A percentile compares a stretch with the other conserved stretches of the same genome.
Evolutionary conservation across 1,284 basidiomycete genomes (phyloP).

Genomic region (Uromyces viciae-fabae): DNA sequence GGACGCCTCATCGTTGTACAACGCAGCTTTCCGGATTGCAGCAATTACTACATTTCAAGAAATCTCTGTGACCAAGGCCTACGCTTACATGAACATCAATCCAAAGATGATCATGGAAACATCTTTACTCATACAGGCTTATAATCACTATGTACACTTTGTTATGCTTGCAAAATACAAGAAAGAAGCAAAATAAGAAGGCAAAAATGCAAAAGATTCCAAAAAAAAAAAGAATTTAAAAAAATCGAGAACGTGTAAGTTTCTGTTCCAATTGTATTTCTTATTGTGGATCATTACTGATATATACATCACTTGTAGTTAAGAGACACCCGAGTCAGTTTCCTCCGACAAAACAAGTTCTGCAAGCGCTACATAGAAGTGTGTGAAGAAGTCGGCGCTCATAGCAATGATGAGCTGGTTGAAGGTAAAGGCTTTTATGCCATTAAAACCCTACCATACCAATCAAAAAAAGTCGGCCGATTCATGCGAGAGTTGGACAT

Average conservation of each 20-base stretch:
- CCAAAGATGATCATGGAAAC: background rate
- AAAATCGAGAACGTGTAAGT: constrained; percentile 13
- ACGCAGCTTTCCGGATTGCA: background rate
- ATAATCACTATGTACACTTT: constrained; percentile 22
- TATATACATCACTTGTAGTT: background rate
- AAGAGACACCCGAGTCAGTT: background rate
- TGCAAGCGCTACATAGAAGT: background rate
- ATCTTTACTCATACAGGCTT: background rate
- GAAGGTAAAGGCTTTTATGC: background rate
- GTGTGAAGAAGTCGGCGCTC: background rate
- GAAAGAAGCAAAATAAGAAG: background rate
- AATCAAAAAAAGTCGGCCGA: background rate
- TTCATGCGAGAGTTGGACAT: constrained; percentile 13
- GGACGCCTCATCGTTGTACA: background rate
- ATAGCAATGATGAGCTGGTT: constrained; percentile 12
- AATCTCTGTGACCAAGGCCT: background rate
- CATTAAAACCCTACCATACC: constrained; percentile 23
- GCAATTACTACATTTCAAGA: constrained; percentile 11
- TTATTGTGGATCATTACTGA: background rate
- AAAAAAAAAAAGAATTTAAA: background rate
- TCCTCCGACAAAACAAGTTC: background rate
- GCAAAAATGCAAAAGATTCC: background rate
- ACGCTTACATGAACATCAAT: background rate
- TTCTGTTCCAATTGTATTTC: background rate
- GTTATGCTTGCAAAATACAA: background rate